Evolutionary conservation across 805 yeast genomes (phyloP).

Genomic region (Candida hispaniensis): DNA sequence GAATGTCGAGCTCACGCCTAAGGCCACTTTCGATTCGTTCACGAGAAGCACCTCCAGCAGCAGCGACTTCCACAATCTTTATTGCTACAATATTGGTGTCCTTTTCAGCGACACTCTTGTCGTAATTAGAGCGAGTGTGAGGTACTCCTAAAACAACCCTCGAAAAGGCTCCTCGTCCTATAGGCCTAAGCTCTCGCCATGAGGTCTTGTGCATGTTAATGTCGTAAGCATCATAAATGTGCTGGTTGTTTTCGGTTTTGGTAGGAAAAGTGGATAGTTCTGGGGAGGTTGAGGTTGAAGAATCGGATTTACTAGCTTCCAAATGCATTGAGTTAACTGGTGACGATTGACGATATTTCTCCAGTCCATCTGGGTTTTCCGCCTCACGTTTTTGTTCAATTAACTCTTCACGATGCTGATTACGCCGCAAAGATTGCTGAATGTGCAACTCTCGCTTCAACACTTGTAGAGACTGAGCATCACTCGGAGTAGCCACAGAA

Average conservation of each 20-base stretch:
- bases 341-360: slow-evolving; percentile 15
- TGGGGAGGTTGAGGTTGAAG: slow-evolving; percentile 3
- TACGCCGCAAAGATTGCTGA: slow-evolving; percentile 1
- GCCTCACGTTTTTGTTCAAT: slow-evolving; percentile 13
- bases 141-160: slow-evolving; percentile 32
- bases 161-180: slow-evolving; percentile 35
- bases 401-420: slow-evolving; percentile 14
- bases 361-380: slow-evolving; percentile 16
- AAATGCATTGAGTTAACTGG: slow-evolving; percentile 1
- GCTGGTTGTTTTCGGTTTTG: too few relatives aligned
- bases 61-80: slow-evolving; percentile 45
- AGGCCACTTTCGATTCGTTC: slow-evolving; percentile 51
- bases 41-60: slow-evolving; percentile 34
- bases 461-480: slow-evolving; percentile 11
- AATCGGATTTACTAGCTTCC: not conserved
- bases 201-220: slow-evolving; percentile 20
- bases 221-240: slow-evolving; percentile 27
- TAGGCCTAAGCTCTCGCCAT: slow-evolving; percentile 27
- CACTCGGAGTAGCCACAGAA: slow-evolving; percentile 6
- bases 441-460: slow-evolving; percentile 15
- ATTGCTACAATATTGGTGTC: slow-evolving; percentile 45
- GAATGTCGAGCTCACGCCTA: slow-evolving; percentile 62
- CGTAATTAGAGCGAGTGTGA: slow-evolving; percentile 16
- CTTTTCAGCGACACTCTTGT: slow-evolving; percentile 22
- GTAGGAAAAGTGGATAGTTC: slow-evolving; percentile 2